A percentile compares a stretch with the other conserved stretches of the same genome.
These are phyloP conservation scores for Pleurotus salmoneostramineus DNA, from an alignment of 768 basidiomycete species.

Conservation along the genomic window DNA sequence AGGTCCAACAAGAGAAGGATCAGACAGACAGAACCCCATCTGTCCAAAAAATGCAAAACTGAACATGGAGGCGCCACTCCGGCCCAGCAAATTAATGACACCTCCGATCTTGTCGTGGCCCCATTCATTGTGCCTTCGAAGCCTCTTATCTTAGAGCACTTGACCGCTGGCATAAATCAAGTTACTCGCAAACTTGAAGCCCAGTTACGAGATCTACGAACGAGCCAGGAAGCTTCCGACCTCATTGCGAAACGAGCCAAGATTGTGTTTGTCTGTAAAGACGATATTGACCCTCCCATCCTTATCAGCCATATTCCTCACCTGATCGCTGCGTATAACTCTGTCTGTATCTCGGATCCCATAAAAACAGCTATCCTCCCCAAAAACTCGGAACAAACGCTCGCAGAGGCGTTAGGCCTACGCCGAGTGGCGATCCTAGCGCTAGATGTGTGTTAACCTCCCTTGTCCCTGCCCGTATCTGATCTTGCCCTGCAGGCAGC, in stretches of 20 bases:
- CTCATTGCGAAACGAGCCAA: conserved; percentile 16
- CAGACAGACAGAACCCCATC: conserved; percentile 14
- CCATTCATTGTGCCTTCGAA: conserved; percentile 4
- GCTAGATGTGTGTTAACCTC: conserved; percentile 49
- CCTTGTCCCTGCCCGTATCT: conserved; percentile 6
- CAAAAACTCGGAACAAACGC: conserved; percentile 54
- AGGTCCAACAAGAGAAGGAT: conserved; percentile 34
- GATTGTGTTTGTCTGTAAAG: conserved; percentile 65
- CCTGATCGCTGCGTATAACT: conserved; percentile 75
- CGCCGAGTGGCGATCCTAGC: conserved; percentile 64
- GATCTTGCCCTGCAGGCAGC: conserved; percentile 27
- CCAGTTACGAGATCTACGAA: conserved; percentile 35
- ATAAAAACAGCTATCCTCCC: conserved; percentile 65
- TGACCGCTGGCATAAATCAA: conserved; percentile 72
- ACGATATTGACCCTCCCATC: conserved; percentile 70
- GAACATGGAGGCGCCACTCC: too few species aligned
- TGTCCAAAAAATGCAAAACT: conserved; percentile 18
- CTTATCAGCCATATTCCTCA: conserved; percentile 74
- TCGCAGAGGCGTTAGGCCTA: conserved; percentile 64
- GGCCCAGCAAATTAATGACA: neutral
- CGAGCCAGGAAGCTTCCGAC: conserved; percentile 6
- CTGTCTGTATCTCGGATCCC: conserved; percentile 21
- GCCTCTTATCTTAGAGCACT: conserved; percentile 42
- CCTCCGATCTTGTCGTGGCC: conserved; percentile 6
- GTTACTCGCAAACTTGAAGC: conserved; percentile 72